phyloP scores from a whole-genome alignment of 352 stramenopile genomes.

The Globisporangium rhizosaccharum region DNA sequence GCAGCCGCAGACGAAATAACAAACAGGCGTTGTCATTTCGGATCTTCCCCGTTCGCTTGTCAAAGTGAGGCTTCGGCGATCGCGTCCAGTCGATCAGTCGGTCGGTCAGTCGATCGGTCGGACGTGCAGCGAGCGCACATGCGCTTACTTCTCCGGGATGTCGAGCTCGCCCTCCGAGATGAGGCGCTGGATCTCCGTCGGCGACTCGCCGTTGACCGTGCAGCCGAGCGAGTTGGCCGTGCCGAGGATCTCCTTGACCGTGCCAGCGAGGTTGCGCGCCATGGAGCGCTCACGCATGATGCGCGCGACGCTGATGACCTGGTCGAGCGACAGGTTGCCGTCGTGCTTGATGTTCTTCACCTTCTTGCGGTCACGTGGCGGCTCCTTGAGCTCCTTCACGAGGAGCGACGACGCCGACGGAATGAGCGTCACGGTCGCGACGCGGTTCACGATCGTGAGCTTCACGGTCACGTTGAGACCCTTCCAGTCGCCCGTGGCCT shows the following conservation, averaged over 20 bases:
- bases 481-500: slow-evolving; percentile 99
- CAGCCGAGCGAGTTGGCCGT: slow-evolving; percentile 98
- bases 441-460: slow-evolving; percentile 99
- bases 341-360: slow-evolving; percentile 99
- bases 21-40: slow-evolving; percentile 13
- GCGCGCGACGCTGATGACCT: slow-evolving; percentile 98
- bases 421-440: slow-evolving; percentile 96
- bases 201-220: slow-evolving; percentile 98
- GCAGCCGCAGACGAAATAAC: slow-evolving; percentile 4
- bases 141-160: slow-evolving; percentile 94
- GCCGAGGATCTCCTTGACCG: slow-evolving; percentile 99
- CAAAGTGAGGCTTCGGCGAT: slow-evolving; percentile 7
- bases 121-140: neutral
- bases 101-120: slow-evolving; percentile 4
- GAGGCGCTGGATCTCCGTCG: slow-evolving; percentile 94
- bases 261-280: slow-evolving; percentile 93
- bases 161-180: slow-evolving; percentile 97
- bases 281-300: slow-evolving; percentile 98
- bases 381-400: slow-evolving; percentile 99
- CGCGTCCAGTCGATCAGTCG: neutral
- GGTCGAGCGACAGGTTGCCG: slow-evolving; percentile 99
- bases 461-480: slow-evolving; percentile 99
- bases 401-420: slow-evolving; percentile 97
- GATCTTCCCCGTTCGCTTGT: slow-evolving; percentile 10
- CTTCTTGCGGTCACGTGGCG: slow-evolving; percentile 98